Conservation (phyloP, 2,329 filamentous ascomycete genomes). For the Botrytis elliptica region DNA sequence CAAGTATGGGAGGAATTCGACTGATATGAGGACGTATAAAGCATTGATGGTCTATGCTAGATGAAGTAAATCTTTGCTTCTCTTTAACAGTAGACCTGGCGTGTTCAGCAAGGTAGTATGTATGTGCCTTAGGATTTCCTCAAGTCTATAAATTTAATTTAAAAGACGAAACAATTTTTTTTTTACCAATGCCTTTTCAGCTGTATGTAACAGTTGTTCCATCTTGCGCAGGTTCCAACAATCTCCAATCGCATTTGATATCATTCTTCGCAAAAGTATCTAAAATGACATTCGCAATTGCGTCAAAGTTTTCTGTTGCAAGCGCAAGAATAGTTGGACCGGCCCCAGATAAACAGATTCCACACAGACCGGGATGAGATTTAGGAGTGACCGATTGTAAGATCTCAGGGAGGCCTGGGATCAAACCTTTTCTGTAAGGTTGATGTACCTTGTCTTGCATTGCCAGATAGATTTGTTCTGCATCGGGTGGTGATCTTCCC, state of each 20-base stretch:
- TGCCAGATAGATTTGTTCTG: conserved; percentile 90
- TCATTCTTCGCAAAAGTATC: conserved; percentile 67
- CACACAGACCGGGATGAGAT: conserved; percentile 82
- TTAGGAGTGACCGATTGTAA: conserved; percentile 86
- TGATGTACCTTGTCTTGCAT: conserved; percentile 99
- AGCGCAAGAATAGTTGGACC: conserved; percentile 93
- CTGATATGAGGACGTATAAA: not conserved
- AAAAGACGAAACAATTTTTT: not conserved
- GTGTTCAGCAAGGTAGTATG: conserved; percentile 3
- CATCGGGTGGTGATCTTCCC: conserved; percentile 84
- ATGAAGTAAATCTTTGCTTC: not conserved
- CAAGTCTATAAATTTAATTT: not conserved
- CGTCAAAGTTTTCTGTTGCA: conserved; percentile 84
- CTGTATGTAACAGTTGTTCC: conserved; percentile 37
- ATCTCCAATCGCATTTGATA: conserved; percentile 80
- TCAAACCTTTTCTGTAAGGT: conserved; percentile 87
- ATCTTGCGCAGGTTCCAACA: conserved; percentile 84
- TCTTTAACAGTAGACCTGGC: not conserved
- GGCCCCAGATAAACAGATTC: conserved; percentile 91
- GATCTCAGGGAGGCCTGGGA: conserved; percentile 88
- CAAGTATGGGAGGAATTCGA: conserved; percentile 5
- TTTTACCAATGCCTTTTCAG: conserved; percentile 22
- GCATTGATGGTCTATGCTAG: not conserved
- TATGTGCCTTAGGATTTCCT: conserved; percentile 1
- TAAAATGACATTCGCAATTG: conserved; percentile 79